These are phyloP conservation scores for Byssoonygena ceratinophila DNA, from an alignment of 2,329 filamentous ascomycete species.

Conservation along the genomic window DNA sequence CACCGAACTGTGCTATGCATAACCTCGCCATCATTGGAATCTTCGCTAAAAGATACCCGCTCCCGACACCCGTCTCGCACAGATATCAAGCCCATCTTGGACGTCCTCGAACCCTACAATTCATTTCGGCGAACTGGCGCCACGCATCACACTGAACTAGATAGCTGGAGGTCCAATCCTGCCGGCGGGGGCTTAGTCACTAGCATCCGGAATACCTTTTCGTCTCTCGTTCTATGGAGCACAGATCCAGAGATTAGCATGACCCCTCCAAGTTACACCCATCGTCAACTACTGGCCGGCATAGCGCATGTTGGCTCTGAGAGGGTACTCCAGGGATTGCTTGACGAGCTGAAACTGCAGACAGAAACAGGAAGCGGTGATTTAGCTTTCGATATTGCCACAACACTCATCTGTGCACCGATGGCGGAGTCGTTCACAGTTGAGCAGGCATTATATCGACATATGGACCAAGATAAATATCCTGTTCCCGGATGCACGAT, in stretches of 20 bases:
- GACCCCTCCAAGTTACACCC: constrained; percentile 46
- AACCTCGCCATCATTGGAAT: constrained; percentile 42
- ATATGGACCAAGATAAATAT: constrained; percentile 27
- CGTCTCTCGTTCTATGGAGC: constrained; percentile 45
- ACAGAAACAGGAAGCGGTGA: constrained; percentile 32
- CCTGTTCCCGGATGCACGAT: constrained; percentile 26
- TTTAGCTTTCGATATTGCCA: constrained; percentile 36
- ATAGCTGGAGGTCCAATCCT: constrained; percentile 42
- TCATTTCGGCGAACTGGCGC: constrained; percentile 42
- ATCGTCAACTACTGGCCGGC: constrained; percentile 41
- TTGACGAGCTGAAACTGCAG: constrained; percentile 37
- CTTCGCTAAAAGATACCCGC: constrained; percentile 43
- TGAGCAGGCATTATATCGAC: constrained; percentile 30
- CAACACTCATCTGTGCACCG: constrained; percentile 35
- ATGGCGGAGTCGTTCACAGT: constrained; percentile 32
- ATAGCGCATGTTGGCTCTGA: constrained; percentile 34
- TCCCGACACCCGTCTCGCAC: constrained; percentile 40
- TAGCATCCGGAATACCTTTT: constrained; percentile 42
- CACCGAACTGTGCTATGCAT: constrained; percentile 51
- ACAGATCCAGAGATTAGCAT: constrained; percentile 41
- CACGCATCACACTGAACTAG: constrained; percentile 40
- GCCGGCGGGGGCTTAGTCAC: constrained; percentile 38
- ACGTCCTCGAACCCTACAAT: constrained; percentile 42
- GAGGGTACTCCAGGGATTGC: constrained; percentile 29
- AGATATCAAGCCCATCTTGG: constrained; percentile 45